Percentiles rank a stretch among this genome's conserved stretches.
phyloP scores from a whole-genome alignment of 495 filamentous ascomycete genomes.

The Penicillium waksmanii region DNA sequence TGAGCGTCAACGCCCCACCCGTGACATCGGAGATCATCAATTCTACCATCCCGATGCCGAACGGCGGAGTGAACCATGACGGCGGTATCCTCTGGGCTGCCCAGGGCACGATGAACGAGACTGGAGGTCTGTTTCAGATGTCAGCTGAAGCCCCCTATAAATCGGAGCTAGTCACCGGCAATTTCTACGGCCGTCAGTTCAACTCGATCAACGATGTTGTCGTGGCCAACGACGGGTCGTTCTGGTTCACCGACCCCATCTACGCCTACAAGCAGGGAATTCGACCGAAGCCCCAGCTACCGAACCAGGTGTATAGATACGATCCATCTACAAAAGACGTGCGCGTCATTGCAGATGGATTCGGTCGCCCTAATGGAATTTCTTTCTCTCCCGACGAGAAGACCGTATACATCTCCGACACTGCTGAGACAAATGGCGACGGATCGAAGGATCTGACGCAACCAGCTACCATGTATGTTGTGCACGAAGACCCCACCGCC shows the following conservation, averaged over 20 bases:
- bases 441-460: conserved; percentile 20
- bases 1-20: conserved; percentile 33
- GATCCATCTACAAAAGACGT: conserved; percentile 50
- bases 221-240: conserved; percentile 41
- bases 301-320: conserved; percentile 55
- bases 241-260: conserved; percentile 63
- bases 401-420: conserved; percentile 58
- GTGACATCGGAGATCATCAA: conserved; percentile 41
- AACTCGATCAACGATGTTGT: conserved; percentile 53
- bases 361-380: conserved; percentile 53
- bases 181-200: conserved; percentile 50
- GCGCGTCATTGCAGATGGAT: conserved; percentile 53
- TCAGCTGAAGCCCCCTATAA: conserved; percentile 37
- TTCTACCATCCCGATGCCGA: conserved; percentile 54
- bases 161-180: conserved; percentile 36
- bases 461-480: conserved; percentile 36
- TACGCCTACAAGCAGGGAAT: conserved; percentile 49
- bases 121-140: conserved; percentile 52
- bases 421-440: conserved; percentile 32
- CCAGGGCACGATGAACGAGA: conserved; percentile 51
- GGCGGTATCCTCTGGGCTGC: conserved; percentile 52
- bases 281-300: conserved; percentile 49
- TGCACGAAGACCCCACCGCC: background rate
- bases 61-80: conserved; percentile 55
- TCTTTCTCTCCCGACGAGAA: conserved; percentile 51